Evolutionary conservation across 345 rosid species (phyloP).

Genomic region (Ceriops zippeliana): DNA sequence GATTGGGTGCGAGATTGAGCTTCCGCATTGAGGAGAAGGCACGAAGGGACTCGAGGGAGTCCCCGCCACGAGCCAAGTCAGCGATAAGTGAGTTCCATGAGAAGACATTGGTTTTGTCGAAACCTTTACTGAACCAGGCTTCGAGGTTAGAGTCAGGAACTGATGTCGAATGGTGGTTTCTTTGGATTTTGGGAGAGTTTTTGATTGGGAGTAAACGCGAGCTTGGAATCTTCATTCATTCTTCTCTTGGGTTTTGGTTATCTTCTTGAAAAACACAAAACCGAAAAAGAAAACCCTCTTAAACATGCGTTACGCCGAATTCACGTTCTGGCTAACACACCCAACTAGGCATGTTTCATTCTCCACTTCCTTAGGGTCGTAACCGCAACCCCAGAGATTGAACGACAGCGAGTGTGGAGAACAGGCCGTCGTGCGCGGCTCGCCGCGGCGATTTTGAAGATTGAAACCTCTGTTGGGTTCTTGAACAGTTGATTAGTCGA

Average conservation of each 20-base stretch:
- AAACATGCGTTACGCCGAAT: too few relatives aligned
- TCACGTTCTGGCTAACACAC: too few relatives aligned
- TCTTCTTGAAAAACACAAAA: too few relatives aligned
- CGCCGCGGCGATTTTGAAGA: too few relatives aligned
- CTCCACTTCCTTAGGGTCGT: too few relatives aligned
- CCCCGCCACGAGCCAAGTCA: conserved; percentile 74
- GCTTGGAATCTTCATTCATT: conserved; percentile 41
- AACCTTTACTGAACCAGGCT: conserved; percentile 60
- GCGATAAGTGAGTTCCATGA: conserved; percentile 93
- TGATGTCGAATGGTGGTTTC: conserved; percentile 31
- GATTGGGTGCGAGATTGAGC: conserved; percentile 62
- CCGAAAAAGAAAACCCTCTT: too few relatives aligned
- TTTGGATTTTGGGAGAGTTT: conserved; percentile 22
- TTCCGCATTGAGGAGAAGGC: conserved; percentile 81
- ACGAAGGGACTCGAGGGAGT: conserved; percentile 65
- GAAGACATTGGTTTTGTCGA: conserved; percentile 59
- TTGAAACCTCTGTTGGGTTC: too few relatives aligned
- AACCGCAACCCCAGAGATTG: too few relatives aligned
- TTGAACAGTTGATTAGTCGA: too few relatives aligned
- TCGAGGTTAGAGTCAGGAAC: conserved; percentile 40
- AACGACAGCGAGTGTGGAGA: too few relatives aligned
- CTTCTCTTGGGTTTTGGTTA: neutral
- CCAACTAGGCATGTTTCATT: too few relatives aligned
- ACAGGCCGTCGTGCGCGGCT: too few relatives aligned
- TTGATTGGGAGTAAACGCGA: neutral